These are phyloP conservation scores for Rutidosis leptorrhynchoides DNA, from an alignment of 129 eudicot genomes.

Conservation along the genomic window DNA sequence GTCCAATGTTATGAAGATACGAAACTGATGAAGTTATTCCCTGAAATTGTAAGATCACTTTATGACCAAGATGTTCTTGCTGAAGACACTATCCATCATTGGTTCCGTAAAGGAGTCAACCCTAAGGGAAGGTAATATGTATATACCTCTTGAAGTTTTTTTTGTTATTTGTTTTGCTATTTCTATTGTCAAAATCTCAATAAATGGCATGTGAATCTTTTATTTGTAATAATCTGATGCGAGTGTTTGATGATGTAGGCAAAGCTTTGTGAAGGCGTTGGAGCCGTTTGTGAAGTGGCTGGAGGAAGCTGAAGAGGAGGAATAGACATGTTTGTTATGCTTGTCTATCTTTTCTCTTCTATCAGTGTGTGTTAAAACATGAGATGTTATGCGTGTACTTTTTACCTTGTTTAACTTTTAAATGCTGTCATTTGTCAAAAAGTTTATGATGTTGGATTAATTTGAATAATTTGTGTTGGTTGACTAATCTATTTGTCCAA, in stretches of 20 bases:
- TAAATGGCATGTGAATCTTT: too few relatives aligned
- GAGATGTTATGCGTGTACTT: conserved; percentile 11
- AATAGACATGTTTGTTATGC: conserved; percentile 21
- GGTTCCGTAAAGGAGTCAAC: conserved; percentile 95
- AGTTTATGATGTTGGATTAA: conserved; percentile 22
- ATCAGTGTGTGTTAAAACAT: conserved; percentile 15
- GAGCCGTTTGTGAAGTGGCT: conserved; percentile 98
- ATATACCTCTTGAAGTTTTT: conserved; percentile 1
- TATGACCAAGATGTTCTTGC: conserved; percentile 92
- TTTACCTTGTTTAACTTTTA: background rate
- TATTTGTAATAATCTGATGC: background rate
- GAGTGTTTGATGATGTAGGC: conserved; percentile 43
- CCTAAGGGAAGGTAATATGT: conserved; percentile 99
- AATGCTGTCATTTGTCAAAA: conserved; percentile 23
- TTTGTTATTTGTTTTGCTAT: too few relatives aligned
- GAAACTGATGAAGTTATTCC: conserved; percentile 81
- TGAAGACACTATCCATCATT: conserved; percentile 92
- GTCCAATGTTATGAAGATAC: conserved; percentile 90
- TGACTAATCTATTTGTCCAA: conserved; percentile 1
- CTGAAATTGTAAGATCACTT: conserved; percentile 84
- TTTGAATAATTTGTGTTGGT: conserved; percentile 33
- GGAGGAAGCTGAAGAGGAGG: conserved; percentile 98
- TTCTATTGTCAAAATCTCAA: too few relatives aligned
- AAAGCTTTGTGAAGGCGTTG: conserved; percentile 89
- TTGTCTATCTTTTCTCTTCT: background rate